Conservation (phyloP, 176 grass and related monocot genomes). For the Zoysia pacifica region DNA sequence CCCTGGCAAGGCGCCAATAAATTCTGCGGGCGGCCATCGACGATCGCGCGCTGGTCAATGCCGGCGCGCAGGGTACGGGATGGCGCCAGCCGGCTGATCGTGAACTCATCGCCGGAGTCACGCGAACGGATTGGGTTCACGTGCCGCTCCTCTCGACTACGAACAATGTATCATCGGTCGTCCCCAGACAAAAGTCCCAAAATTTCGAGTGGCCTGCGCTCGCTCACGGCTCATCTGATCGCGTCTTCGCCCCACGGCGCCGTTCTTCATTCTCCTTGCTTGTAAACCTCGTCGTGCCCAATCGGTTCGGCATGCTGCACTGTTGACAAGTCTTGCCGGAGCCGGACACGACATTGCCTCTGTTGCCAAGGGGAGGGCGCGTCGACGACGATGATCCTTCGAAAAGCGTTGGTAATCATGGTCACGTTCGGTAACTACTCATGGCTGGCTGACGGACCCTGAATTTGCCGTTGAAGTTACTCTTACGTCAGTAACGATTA, state of each 20-base stretch:
- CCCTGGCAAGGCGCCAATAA: neutral
- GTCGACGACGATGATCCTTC: no score
- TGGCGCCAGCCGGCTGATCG: neutral
- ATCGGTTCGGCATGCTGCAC: neutral
- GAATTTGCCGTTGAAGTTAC: slow-evolving; percentile 46
- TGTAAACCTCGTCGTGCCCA: neutral
- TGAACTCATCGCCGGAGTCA: neutral
- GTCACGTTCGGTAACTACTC: neutral
- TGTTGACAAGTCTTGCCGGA: neutral
- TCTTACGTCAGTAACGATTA: neutral
- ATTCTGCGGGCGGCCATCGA: neutral
- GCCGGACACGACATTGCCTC: neutral
- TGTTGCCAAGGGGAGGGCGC: neutral
- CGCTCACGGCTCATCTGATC: neutral
- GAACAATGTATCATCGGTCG: no score
- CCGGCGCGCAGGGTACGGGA: neutral
- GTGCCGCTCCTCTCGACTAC: neutral
- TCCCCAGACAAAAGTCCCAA: neutral
- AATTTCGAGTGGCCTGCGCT: neutral
- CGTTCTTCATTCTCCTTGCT: neutral
- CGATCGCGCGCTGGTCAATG: neutral
- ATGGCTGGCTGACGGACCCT: neutral
- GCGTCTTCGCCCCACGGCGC: neutral
- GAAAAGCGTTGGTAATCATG: neutral
- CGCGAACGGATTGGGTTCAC: neutral